A percentile compares a stretch with the other conserved stretches of the same genome.
Evolutionary conservation across 306 rosid genomes (phyloP).

Genomic region (Vigna nakashimae): DNA sequence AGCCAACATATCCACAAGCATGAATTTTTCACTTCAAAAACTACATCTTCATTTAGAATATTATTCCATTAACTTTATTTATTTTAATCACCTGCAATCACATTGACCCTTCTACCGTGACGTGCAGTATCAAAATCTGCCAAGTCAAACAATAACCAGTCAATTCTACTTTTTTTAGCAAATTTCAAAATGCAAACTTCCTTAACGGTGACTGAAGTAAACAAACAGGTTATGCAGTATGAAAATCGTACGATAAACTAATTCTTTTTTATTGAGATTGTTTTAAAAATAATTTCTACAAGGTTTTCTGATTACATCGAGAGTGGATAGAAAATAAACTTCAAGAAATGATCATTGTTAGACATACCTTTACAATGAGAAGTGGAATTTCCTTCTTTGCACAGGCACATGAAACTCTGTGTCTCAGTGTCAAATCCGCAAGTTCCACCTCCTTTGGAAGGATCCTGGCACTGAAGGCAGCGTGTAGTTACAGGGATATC

Average conservation of each 20-base stretch:
- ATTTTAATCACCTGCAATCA: slow-evolving; percentile 68
- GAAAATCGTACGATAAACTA: background rate
- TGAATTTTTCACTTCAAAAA: slow-evolving; percentile 11
- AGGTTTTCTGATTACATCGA: background rate
- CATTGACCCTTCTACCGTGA: slow-evolving; percentile 52
- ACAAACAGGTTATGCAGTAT: background rate
- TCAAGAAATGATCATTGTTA: background rate
- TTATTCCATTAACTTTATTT: background rate
- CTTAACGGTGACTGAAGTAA: background rate
- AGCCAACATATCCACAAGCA: slow-evolving; percentile 26
- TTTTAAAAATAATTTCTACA: background rate
- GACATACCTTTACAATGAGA: slow-evolving; percentile 71
- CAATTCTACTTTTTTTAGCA: background rate
- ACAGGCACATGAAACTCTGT: slow-evolving; percentile 70
- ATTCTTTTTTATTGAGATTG: background rate
- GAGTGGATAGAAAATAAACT: background rate
- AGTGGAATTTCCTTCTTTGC: slow-evolving; percentile 70
- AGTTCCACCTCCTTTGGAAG: slow-evolving; percentile 73
- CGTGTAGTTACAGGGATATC: slow-evolving; percentile 71
- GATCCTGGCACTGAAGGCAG: slow-evolving; percentile 87
- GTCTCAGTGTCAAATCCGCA: slow-evolving; percentile 75
- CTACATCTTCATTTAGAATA: background rate
- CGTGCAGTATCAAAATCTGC: slow-evolving; percentile 59
- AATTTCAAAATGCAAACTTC: background rate
- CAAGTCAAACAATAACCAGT: slow-evolving; percentile 14